Evolutionary conservation across 2,329 filamentous ascomycete species (phyloP).

Genomic region (Fusarium abutilonis): DNA sequence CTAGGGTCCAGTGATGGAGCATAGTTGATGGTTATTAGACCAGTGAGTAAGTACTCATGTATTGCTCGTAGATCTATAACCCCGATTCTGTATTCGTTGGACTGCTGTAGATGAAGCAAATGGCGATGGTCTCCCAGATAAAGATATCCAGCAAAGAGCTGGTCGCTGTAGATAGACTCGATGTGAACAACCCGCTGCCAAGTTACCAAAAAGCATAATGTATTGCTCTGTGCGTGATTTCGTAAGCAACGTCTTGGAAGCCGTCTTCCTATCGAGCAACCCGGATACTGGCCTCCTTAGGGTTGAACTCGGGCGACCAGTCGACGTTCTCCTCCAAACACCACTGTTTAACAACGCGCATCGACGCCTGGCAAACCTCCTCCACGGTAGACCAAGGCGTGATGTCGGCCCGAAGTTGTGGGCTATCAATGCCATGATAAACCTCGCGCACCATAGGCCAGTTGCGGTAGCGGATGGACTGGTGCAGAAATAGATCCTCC

Average conservation of each 20-base stretch:
- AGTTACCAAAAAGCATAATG: constrained; percentile 1
- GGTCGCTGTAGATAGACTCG: constrained; percentile 10
- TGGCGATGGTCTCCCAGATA: not conserved
- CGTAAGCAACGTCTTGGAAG: not conserved
- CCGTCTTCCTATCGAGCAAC: constrained; percentile 20
- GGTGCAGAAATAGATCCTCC: constrained; percentile 41
- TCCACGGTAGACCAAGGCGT: constrained; percentile 57
- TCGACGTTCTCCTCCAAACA: constrained; percentile 56
- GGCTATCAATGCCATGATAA: constrained; percentile 45
- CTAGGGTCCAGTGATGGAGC: not conserved
- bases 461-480: constrained; percentile 42
- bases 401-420: constrained; percentile 47
- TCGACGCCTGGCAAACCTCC: constrained; percentile 53
- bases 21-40: constrained; percentile 10
- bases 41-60: not conserved
- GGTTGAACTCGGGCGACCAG: constrained; percentile 55
- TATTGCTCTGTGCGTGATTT: constrained; percentile 1
- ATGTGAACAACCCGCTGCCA: constrained; percentile 14
- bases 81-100: not conserved
- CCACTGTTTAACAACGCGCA: constrained; percentile 57
- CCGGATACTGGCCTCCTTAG: constrained; percentile 39
- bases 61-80: not conserved
- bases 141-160: not conserved
- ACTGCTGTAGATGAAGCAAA: constrained; percentile 4
- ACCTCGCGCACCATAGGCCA: constrained; percentile 49